phyloP scores from a whole-genome alignment of 768 basidiomycete genomes.

The Leccinum pellstonianum region DNA sequence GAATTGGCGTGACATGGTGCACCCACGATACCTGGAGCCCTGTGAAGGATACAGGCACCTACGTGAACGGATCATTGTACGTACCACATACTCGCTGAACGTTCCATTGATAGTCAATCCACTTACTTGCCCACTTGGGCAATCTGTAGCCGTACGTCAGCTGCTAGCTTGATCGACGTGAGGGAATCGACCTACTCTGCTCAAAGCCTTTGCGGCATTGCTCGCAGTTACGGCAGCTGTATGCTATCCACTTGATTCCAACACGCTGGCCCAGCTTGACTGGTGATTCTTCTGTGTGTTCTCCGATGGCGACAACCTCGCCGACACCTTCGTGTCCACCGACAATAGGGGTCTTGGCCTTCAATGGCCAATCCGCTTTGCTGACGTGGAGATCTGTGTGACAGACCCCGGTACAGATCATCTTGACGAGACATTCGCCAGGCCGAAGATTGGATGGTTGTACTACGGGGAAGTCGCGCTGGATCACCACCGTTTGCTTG shows the following conservation, averaged over 20 bases:
- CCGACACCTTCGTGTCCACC: constrained; percentile 90
- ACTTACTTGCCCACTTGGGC: constrained; percentile 54
- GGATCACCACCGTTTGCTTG: constrained; percentile 33
- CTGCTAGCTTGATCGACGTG: neutral
- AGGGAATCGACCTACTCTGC: constrained; percentile 51
- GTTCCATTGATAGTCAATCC: constrained; percentile 80
- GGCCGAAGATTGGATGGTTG: constrained; percentile 55
- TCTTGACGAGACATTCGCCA: constrained; percentile 74
- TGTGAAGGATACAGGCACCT: neutral
- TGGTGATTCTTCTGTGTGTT: constrained; percentile 53
- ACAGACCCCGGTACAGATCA: constrained; percentile 80
- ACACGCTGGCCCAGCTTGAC: constrained; percentile 78
- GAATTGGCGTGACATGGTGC: constrained; percentile 76
- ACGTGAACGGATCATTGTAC: constrained; percentile 16
- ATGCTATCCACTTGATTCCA: constrained; percentile 80
- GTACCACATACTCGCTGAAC: constrained; percentile 65
- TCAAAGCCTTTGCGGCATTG: constrained; percentile 75
- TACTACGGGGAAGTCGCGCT: constrained; percentile 53
- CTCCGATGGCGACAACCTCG: constrained; percentile 74
- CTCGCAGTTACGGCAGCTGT: constrained; percentile 74
- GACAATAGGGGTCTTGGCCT: constrained; percentile 62
- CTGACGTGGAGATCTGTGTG: constrained; percentile 82
- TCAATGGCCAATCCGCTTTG: constrained; percentile 77
- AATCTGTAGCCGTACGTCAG: constrained; percentile 41
- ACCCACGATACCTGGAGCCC: constrained; percentile 61